A percentile compares a stretch with the other conserved stretches of the same genome.
These are phyloP conservation scores for Ceratobasidium theobromae DNA, from an alignment of 1,284 basidiomycete species.

Conservation along the genomic window DNA sequence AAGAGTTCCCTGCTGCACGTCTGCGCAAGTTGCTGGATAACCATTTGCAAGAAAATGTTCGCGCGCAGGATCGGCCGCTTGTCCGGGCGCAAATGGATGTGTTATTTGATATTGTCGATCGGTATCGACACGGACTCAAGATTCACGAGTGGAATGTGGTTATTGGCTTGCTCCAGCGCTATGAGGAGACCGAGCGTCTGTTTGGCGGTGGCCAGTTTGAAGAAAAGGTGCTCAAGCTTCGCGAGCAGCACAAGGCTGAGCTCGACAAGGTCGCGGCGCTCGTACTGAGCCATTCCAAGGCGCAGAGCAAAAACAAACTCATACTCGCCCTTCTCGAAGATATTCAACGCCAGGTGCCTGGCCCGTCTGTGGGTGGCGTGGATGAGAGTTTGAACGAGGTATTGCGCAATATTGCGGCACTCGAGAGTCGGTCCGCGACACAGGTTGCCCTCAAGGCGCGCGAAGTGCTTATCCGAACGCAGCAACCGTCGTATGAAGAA, in stretches of 20 bases:
- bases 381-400: slow-evolving; percentile 71
- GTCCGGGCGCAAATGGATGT: slow-evolving; percentile 72
- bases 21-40: slow-evolving; percentile 84
- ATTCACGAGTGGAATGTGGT: slow-evolving; percentile 82
- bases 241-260: slow-evolving; percentile 90
- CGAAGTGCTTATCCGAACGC: slow-evolving; percentile 93
- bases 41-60: slow-evolving; percentile 80
- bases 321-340: slow-evolving; percentile 85
- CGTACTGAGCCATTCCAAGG: slow-evolving; percentile 94
- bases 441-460: slow-evolving; percentile 93
- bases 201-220: slow-evolving; percentile 89
- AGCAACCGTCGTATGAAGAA: slow-evolving; percentile 97
- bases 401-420: slow-evolving; percentile 75
- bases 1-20: slow-evolving; percentile 83
- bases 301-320: slow-evolving; percentile 89
- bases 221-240: slow-evolving; percentile 84
- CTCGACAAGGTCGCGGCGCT: slow-evolving; percentile 86
- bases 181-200: slow-evolving; percentile 84
- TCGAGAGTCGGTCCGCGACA: slow-evolving; percentile 87
- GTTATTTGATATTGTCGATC: slow-evolving; percentile 77
- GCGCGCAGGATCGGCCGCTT: slow-evolving; percentile 74
- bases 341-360: slow-evolving; percentile 70
- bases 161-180: slow-evolving; percentile 70
- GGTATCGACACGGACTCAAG: slow-evolving; percentile 82
- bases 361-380: slow-evolving; percentile 63